Evolutionary conservation across 768 basidiomycete species (phyloP).

Genomic region (Lyophyllum atratum): DNA sequence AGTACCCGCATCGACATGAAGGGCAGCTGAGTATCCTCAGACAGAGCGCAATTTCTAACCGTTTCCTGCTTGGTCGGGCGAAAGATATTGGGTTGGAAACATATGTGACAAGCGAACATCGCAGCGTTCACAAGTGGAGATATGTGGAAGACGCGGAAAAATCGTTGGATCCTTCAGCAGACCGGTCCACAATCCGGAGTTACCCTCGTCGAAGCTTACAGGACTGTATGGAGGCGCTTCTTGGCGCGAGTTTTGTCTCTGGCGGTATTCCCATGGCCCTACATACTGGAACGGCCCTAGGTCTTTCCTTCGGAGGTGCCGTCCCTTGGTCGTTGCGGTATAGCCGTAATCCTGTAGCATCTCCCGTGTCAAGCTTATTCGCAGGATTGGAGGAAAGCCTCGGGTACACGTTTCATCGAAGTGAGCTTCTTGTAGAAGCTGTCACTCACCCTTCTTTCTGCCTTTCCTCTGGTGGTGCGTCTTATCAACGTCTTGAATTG

Average conservation of each 20-base stretch:
- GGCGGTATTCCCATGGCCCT: constrained; percentile 76
- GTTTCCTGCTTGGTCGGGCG: constrained; percentile 67
- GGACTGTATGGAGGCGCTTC: constrained; percentile 85
- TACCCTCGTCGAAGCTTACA: constrained; percentile 75
- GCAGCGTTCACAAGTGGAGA: constrained; percentile 59
- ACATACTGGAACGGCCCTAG: constrained; percentile 60
- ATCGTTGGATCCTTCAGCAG: constrained; percentile 19
- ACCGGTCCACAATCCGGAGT: constrained; percentile 40
- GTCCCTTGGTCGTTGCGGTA: constrained; percentile 71
- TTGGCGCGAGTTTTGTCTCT: constrained; percentile 74
- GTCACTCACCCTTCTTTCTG: constrained; percentile 85
- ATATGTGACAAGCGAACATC: constrained; percentile 63
- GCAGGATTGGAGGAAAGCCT: constrained; percentile 57
- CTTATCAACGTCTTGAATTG: constrained; percentile 88
- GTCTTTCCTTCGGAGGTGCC: constrained; percentile 72
- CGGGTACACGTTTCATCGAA: constrained; percentile 69
- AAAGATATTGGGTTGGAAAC: constrained; percentile 61
- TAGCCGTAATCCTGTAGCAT: constrained; percentile 27
- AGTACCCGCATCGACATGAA: constrained; percentile 77
- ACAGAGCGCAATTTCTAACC: constrained; percentile 67
- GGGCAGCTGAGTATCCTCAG: constrained; percentile 76
- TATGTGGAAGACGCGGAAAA: constrained; percentile 45
- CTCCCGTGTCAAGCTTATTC: constrained; percentile 50
- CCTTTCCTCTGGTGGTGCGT: constrained; percentile 46
- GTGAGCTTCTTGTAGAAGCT: constrained; percentile 71